Conservation (phyloP, 176 grass and related monocot species). For the Cocos nucifera region DNA sequence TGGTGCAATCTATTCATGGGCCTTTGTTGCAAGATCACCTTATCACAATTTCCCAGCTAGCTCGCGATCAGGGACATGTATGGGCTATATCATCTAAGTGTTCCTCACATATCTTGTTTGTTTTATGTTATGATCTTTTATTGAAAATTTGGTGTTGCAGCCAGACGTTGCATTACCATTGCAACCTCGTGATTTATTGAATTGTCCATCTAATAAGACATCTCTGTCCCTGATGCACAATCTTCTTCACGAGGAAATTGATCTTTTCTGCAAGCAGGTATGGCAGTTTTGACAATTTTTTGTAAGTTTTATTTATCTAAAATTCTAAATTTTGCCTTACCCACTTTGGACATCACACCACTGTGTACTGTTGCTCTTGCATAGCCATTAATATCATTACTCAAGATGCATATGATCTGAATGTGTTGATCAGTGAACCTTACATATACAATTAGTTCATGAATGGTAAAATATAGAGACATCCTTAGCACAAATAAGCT, state of each 20-base stretch:
- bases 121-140: neutral
- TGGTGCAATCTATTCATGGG: constrained; percentile 75
- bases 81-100: constrained; percentile 11
- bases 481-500: too few species aligned
- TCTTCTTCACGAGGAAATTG: constrained; percentile 88
- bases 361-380: too few species aligned
- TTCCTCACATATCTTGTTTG: too few species aligned
- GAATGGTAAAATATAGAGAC: too few species aligned
- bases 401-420: too few species aligned
- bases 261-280: constrained; percentile 95
- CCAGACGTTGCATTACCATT: constrained; percentile 84
- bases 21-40: constrained; percentile 79
- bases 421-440: too few species aligned
- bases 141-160: constrained; percentile 57
- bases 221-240: constrained; percentile 61
- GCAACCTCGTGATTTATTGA: constrained; percentile 70
- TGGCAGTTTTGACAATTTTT: constrained; percentile 15
- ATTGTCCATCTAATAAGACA: constrained; percentile 38
- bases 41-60: constrained; percentile 81
- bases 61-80: constrained; percentile 90
- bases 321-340: too few species aligned
- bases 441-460: too few species aligned
- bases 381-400: too few species aligned
- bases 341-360: too few species aligned
- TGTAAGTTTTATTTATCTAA: neutral